A percentile compares a stretch with the other conserved stretches of the same genome.
Evolutionary conservation across 129 eudicot genomes (phyloP).

Genomic region (Lonicera japonica): DNA sequence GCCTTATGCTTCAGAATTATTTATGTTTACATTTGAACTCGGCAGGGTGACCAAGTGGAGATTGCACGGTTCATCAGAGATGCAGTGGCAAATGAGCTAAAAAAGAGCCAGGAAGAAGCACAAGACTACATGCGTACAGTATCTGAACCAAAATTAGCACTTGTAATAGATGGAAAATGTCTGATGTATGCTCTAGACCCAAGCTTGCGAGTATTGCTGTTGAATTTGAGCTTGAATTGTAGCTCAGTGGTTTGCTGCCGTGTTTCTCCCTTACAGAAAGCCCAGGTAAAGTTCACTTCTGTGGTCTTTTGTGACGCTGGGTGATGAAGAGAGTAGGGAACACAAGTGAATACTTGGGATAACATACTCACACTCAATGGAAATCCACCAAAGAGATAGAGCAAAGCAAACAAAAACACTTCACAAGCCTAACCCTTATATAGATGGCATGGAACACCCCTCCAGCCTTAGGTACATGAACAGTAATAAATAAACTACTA

Average conservation of each 20-base stretch:
- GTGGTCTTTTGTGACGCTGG: too few species aligned
- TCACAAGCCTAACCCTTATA: too few species aligned
- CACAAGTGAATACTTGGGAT: too few species aligned
- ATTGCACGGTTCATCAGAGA: slow-evolving; percentile 79
- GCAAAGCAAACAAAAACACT: too few species aligned
- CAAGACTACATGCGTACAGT: slow-evolving; percentile 37
- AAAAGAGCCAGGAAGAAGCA: slow-evolving; percentile 77
- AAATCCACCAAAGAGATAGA: too few species aligned
- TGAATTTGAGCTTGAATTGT: slow-evolving; percentile 87
- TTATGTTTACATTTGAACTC: slow-evolving; percentile 1
- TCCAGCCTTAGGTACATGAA: too few species aligned
- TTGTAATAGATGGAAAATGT: slow-evolving; percentile 92
- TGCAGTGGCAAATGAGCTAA: slow-evolving; percentile 62
- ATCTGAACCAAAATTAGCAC: slow-evolving; percentile 68
- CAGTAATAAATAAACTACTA: too few species aligned
- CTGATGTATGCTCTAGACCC: slow-evolving; percentile 96
- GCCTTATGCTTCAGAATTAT: slow-evolving; percentile 13
- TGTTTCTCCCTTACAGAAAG: slow-evolving; percentile 95
- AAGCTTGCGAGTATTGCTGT: slow-evolving; percentile 63
- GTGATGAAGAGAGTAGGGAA: too few species aligned
- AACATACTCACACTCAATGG: too few species aligned
- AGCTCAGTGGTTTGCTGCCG: slow-evolving; percentile 94
- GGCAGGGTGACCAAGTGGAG: slow-evolving; percentile 96
- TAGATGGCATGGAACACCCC: too few species aligned
- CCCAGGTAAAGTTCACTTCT: slow-evolving; percentile 50